Conservation (phyloP, 2,329 filamentous ascomycete species). For the Diaporthe citrichinensis region DNA sequence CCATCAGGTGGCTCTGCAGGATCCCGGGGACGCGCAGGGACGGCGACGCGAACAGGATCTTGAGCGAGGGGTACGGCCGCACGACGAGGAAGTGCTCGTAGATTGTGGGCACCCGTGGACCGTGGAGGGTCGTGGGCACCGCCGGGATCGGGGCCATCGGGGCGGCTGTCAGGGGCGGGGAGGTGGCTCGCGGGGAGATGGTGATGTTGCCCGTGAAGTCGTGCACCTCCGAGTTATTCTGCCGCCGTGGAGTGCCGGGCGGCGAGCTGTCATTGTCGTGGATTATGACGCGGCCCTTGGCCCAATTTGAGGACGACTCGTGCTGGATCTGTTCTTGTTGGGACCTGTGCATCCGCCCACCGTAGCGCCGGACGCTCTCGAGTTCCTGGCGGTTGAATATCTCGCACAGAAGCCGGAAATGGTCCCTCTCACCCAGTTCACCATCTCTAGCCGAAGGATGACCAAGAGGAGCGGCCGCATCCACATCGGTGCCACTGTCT, state of each 20-base stretch:
- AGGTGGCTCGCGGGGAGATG: constrained; percentile 3
- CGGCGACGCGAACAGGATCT: constrained; percentile 78
- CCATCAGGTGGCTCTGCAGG: constrained; percentile 71
- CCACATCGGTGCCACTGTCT: constrained; percentile 17
- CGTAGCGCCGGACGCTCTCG: constrained; percentile 72
- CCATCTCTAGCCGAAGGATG: neutral
- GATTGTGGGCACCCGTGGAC: constrained; percentile 49
- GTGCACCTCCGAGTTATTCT: constrained; percentile 32
- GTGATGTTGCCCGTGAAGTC: constrained; percentile 33
- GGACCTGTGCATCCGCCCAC: constrained; percentile 73
- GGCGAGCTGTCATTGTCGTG: constrained; percentile 40
- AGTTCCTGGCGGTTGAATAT: constrained; percentile 79
- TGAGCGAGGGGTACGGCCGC: constrained; percentile 74
- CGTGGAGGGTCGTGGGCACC: constrained; percentile 9
- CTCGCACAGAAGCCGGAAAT: constrained; percentile 76
- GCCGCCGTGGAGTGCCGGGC: constrained; percentile 31
- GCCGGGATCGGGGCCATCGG: neutral
- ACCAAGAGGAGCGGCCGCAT: neutral
- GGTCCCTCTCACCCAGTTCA: constrained; percentile 56
- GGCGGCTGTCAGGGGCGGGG: neutral
- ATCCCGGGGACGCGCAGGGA: constrained; percentile 77
- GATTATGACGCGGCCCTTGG: constrained; percentile 58
- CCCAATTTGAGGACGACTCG: constrained; percentile 52
- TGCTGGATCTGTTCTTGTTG: constrained; percentile 56
- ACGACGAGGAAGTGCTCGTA: constrained; percentile 75